A percentile compares a stretch with the other conserved stretches of the same genome.
Evolutionary conservation across 345 rosid species (phyloP).

Genomic region (Eutrema japonicum): DNA sequence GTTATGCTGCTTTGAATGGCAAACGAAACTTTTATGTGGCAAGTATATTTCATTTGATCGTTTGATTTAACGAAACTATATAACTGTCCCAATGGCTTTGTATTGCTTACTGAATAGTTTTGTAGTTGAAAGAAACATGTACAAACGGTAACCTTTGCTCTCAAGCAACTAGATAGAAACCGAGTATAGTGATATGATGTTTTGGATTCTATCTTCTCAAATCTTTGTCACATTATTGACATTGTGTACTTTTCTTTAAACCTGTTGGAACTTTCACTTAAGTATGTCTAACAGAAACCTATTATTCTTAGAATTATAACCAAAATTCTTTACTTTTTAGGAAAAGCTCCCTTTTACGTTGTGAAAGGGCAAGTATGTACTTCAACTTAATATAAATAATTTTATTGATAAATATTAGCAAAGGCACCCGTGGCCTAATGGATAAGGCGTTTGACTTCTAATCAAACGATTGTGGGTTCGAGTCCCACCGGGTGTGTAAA

Average conservation of each 20-base stretch:
- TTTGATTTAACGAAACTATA: not conserved
- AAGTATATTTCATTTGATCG: not conserved
- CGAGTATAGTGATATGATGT: too few species aligned
- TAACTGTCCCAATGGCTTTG: too few species aligned
- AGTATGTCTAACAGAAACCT: not conserved
- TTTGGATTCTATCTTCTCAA: too few species aligned
- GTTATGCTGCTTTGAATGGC: not conserved
- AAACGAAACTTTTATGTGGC: not conserved
- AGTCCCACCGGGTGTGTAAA: conserved; percentile 67
- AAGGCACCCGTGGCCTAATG: conserved; percentile 66
- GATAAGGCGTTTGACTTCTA: conserved; percentile 88
- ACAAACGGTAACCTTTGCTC: too few species aligned
- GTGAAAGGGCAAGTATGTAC: too few species aligned
- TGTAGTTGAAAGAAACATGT: too few species aligned
- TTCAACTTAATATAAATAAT: too few species aligned
- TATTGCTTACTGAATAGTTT: too few species aligned
- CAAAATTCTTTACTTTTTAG: too few species aligned
- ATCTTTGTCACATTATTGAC: not conserved
- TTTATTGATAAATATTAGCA: not conserved
- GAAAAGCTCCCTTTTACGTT: not conserved
- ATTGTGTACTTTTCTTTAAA: not conserved
- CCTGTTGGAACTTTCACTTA: not conserved
- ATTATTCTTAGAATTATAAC: not conserved
- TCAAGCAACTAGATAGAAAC: too few species aligned
- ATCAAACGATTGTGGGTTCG: conserved; percentile 92